Percentiles rank a stretch among this genome's conserved stretches.
These are phyloP conservation scores for Serendipita vermifera DNA, from an alignment of 768 basidiomycete genomes.

Conservation along the genomic window DNA sequence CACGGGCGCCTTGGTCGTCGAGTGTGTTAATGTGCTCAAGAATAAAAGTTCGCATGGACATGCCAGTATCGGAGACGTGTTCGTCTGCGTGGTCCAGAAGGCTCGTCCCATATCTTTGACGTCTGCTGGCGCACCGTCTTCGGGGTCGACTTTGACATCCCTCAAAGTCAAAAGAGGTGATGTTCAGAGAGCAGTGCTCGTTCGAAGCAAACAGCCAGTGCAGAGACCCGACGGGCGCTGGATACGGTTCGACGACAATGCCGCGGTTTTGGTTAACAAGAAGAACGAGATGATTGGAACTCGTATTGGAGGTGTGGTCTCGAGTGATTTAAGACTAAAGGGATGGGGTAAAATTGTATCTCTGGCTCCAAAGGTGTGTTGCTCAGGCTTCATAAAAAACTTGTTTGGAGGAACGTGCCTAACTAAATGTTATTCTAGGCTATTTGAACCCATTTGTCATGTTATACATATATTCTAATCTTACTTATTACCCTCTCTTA, in stretches of 20 bases:
- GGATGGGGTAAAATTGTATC: conserved; percentile 93
- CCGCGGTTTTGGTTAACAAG: conserved; percentile 85
- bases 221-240: conserved; percentile 77
- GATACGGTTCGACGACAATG: conserved; percentile 92
- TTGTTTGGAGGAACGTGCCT: no score
- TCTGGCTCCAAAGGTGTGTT: conserved; percentile 73
- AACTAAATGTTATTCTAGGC: no score
- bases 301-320: conserved; percentile 86
- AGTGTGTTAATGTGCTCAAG: conserved; percentile 94
- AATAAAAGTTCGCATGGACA: conserved; percentile 92
- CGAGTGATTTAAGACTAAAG: conserved; percentile 76
- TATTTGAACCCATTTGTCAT: no score
- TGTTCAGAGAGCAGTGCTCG: conserved; percentile 90
- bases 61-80: conserved; percentile 88
- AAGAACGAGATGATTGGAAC: conserved; percentile 94
- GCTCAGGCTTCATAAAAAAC: no score
- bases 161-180: conserved; percentile 89
- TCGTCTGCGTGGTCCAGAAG: conserved; percentile 87
- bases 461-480: no score
- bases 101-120: conserved; percentile 55
- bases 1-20: conserved; percentile 84
- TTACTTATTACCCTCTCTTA: no score
- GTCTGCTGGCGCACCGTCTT: conserved; percentile 39
- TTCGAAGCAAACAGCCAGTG: conserved; percentile 79
- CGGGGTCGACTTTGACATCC: conserved; percentile 38